phyloP scores from a whole-genome alignment of 2,329 filamentous ascomycete genomes.

The Monosporascus sp. region DNA sequence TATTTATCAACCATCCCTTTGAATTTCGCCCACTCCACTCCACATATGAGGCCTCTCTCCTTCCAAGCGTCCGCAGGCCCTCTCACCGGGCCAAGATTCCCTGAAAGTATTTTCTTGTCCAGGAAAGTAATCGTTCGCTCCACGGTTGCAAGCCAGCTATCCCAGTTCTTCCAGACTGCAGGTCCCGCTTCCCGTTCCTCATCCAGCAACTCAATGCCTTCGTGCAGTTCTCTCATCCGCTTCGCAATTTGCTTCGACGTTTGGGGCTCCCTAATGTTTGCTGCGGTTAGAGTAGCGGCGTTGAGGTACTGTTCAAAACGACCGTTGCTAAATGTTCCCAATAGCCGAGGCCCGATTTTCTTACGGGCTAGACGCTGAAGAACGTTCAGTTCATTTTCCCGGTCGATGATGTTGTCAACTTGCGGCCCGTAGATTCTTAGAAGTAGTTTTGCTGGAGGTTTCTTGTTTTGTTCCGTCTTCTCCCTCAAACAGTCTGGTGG shows the following conservation, averaged over 20 bases:
- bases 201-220: constrained; percentile 81
- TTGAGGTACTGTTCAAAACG: constrained; percentile 94
- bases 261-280: constrained; percentile 72
- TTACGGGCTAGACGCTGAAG: constrained; percentile 81
- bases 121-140: constrained; percentile 52
- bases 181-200: constrained; percentile 75
- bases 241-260: constrained; percentile 93
- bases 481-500: constrained; percentile 62
- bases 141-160: constrained; percentile 75
- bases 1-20: constrained; percentile 71
- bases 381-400: constrained; percentile 83
- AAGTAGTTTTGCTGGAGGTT: constrained; percentile 62
- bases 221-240: constrained; percentile 92
- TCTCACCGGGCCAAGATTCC: constrained; percentile 25
- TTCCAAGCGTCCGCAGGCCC: constrained; percentile 53
- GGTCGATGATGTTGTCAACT: constrained; percentile 91
- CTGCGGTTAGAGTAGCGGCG: constrained; percentile 70
- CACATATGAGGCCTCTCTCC: constrained; percentile 70
- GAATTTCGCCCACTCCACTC: constrained; percentile 78
- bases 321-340: constrained; percentile 91
- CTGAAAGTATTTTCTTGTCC: constrained; percentile 53
- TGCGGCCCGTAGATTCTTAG: constrained; percentile 92
- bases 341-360: constrained; percentile 83
- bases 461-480: constrained; percentile 33
- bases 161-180: constrained; percentile 88